Evolutionary conservation across 306 rosid genomes (phyloP).

Genomic region (Casuarina cunninghamiana): DNA sequence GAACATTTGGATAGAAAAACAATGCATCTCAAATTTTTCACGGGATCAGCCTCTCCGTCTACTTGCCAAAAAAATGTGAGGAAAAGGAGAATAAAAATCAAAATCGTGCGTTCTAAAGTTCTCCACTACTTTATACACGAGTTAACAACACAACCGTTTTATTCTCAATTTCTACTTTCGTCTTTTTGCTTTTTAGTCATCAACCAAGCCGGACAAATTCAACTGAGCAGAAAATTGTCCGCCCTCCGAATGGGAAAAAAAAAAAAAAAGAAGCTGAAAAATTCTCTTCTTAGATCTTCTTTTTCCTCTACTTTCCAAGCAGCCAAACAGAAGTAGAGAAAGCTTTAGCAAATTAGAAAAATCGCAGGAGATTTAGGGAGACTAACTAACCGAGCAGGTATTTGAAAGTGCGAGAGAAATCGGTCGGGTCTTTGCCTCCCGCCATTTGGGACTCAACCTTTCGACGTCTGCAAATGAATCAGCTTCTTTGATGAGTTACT

Average conservation of each 20-base stretch:
- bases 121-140: background rate
- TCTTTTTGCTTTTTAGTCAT: background rate
- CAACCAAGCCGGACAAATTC: background rate
- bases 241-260: background rate
- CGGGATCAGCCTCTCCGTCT: background rate
- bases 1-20: background rate
- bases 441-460: slow-evolving; percentile 22
- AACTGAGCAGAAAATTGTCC: background rate
- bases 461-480: slow-evolving; percentile 38
- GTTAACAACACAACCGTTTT: background rate
- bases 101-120: background rate
- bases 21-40: background rate
- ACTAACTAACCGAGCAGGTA: slow-evolving; percentile 67
- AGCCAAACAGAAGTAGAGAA: background rate
- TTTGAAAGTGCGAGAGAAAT: slow-evolving; percentile 83
- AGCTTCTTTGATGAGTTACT: background rate
- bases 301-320: background rate
- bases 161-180: background rate
- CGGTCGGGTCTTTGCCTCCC: slow-evolving; percentile 37
- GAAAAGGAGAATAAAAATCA: background rate
- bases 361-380: background rate
- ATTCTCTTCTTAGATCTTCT: background rate
- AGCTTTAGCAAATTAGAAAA: background rate
- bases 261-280: background rate
- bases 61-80: background rate